Evolutionary conservation across 2,329 filamentous ascomycete genomes (phyloP).

Genomic region (Scopulariopsis brevicaulis): DNA sequence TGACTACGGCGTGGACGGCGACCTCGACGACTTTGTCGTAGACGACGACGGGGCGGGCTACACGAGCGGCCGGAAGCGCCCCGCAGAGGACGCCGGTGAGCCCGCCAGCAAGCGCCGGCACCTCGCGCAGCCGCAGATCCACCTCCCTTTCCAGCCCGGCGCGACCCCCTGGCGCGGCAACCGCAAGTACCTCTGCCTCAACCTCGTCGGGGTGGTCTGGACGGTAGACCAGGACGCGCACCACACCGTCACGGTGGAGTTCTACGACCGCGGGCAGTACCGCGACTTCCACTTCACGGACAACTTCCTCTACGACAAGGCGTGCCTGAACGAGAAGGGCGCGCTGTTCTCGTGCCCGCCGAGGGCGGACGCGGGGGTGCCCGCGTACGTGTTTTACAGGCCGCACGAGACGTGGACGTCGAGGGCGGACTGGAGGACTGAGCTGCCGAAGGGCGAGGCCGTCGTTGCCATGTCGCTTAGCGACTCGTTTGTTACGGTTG

Average conservation of each 20-base stretch:
- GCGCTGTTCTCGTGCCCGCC: constrained; percentile 76
- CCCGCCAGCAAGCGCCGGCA: constrained; percentile 37
- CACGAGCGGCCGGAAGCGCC: constrained; percentile 40
- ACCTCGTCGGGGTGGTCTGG: constrained; percentile 91
- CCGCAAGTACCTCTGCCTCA: constrained; percentile 84
- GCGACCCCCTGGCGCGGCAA: constrained; percentile 95
- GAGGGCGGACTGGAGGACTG: constrained; percentile 78
- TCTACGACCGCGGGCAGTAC: constrained; percentile 88
- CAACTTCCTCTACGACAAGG: constrained; percentile 91
- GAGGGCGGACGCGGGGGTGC: constrained; percentile 35
- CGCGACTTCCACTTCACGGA: constrained; percentile 97
- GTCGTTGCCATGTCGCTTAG: constrained; percentile 83
- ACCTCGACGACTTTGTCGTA: constrained; percentile 74
- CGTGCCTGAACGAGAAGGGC: constrained; percentile 78
- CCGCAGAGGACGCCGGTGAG: constrained; percentile 40
- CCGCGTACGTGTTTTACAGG: constrained; percentile 85
- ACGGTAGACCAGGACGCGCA: constrained; percentile 91
- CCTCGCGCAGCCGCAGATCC: constrained; percentile 45
- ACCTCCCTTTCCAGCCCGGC: constrained; percentile 79
- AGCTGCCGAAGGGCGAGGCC: constrained; percentile 77
- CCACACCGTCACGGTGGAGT: constrained; percentile 91
- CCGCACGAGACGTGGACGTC: constrained; percentile 96
- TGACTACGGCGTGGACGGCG: constrained; percentile 29
- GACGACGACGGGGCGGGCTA: constrained; percentile 96
- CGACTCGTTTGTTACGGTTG: constrained; percentile 82